Base-by-base conservation (phyloP, 257 asterid genomes). In the Rubia yunnanensis region DNA sequence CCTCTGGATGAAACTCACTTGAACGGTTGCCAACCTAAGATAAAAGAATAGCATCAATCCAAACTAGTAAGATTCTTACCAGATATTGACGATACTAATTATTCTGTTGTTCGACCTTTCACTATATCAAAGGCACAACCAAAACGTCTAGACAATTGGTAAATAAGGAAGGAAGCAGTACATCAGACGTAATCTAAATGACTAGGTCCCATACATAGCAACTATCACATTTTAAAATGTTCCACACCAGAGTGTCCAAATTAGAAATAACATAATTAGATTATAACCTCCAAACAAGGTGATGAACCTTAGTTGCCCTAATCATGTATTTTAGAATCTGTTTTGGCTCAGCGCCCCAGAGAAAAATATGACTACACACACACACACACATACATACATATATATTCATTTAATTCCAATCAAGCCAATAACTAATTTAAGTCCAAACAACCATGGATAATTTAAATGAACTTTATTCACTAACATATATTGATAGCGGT, bases 1-100 rank as follows among this genome's bases (percentile, higher is more conserved):
- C 96, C 64, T 92, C 99, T 13, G 97, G 99, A 83, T 83, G 97
- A 77, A 92, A 92, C 77, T 92, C 99, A 74, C 99, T 92, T 24
- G 99, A 92, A 50, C 99, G 95, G 64, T 92, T 92, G 65, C 99
- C 99, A 70, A 92, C 96, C 99, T 92, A 85, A 77, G 63, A 72
- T 44, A 68, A 65, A 73, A 55, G 49, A 23, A 64, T 1, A 63
- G 27, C 26, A 48, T 32, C 20, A 23, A 66, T 10, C 18, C 30
- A 15, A 35, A 23, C n/a, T 18, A 7, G 2, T 15, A 1, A 48
- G 41, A 60, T 60, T 9, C 38, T 60, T 30, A 49, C 35, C 49
- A 48, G 32, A 17, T 31, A 28, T 60, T 14, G 67, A 22, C 62
- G 3, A 46, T 13, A 59, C 39, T 18, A 22, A 28, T 20, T 44